Percentiles rank a stretch among this genome's conserved stretches.
phyloP scores from a whole-genome alignment of 1,284 basidiomycete species.

The Sporisorium scitamineum region DNA sequence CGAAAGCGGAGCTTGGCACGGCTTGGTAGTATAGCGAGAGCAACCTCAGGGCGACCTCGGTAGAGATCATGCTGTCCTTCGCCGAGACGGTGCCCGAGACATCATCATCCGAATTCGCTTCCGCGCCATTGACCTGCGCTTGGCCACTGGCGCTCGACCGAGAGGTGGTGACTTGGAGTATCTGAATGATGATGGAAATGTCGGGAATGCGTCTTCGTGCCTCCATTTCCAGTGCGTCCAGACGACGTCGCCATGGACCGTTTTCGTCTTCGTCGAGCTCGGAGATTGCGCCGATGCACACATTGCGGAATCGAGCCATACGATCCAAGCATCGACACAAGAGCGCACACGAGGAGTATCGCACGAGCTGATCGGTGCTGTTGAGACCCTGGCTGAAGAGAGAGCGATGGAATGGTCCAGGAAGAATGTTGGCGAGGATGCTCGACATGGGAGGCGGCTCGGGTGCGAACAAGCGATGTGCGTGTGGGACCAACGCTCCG shows the following conservation, averaged over 20 bases:
- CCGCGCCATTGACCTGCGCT: neutral
- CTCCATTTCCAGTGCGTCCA: slow-evolving; percentile 47
- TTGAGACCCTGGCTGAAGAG: slow-evolving; percentile 80
- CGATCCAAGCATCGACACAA: slow-evolving; percentile 70
- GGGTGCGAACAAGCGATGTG: slow-evolving; percentile 71
- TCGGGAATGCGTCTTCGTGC: slow-evolving; percentile 54
- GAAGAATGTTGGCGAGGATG: slow-evolving; percentile 72
- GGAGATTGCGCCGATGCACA: slow-evolving; percentile 52
- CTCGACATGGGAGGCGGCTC: slow-evolving; percentile 78
- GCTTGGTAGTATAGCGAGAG: slow-evolving; percentile 85
- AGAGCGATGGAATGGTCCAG: slow-evolving; percentile 47
- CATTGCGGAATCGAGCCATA: slow-evolving; percentile 32
- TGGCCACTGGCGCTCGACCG: slow-evolving; percentile 4
- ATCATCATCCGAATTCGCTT: slow-evolving; percentile 1
- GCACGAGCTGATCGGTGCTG: slow-evolving; percentile 76
- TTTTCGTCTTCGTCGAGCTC: slow-evolving; percentile 79
- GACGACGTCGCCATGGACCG: slow-evolving; percentile 39
- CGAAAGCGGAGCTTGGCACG: slow-evolving; percentile 79
- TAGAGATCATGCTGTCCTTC: slow-evolving; percentile 75
- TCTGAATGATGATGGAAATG: slow-evolving; percentile 69
- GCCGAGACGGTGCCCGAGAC: slow-evolving; percentile 28
- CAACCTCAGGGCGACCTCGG: slow-evolving; percentile 82
- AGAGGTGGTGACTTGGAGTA: slow-evolving; percentile 64
- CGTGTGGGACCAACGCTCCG: slow-evolving; percentile 45
- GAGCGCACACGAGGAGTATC: slow-evolving; percentile 82